Conservation (phyloP, 2,329 filamentous ascomycete genomes). For the Lachnellula suecica region DNA sequence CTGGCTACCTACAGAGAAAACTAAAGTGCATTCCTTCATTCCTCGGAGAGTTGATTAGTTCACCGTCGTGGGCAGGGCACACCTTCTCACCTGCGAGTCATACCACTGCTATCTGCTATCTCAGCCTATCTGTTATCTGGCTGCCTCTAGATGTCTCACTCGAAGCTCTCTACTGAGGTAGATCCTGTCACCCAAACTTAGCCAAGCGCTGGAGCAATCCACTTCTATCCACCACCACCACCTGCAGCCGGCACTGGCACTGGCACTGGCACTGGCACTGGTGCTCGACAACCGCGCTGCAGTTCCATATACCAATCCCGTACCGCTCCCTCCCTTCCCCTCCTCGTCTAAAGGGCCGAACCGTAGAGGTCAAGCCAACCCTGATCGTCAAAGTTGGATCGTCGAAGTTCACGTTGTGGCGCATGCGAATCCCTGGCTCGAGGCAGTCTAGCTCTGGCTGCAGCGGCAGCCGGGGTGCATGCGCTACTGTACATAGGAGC, state of each 20-base stretch:
- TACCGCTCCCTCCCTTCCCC: neutral
- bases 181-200: too few species aligned
- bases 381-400: neutral
- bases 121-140: neutral
- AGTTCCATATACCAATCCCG: too few species aligned
- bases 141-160: too few species aligned
- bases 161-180: too few species aligned
- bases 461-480: neutral
- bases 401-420: neutral
- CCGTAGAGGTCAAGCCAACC: neutral
- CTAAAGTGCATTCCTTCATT: neutral
- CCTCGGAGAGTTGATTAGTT: neutral
- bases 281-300: neutral
- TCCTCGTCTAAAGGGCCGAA: constrained; percentile 6
- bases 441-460: neutral
- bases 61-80: neutral
- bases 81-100: neutral
- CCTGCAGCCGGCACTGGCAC: too few species aligned
- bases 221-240: too few species aligned
- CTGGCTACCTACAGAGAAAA: constrained; percentile 8
- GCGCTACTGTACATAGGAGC: neutral
- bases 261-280: too few species aligned
- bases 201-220: too few species aligned
- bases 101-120: neutral
- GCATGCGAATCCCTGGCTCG: neutral